Conservation (phyloP, 805 yeast genomes). For the Ascoidea rubescens region DNA sequence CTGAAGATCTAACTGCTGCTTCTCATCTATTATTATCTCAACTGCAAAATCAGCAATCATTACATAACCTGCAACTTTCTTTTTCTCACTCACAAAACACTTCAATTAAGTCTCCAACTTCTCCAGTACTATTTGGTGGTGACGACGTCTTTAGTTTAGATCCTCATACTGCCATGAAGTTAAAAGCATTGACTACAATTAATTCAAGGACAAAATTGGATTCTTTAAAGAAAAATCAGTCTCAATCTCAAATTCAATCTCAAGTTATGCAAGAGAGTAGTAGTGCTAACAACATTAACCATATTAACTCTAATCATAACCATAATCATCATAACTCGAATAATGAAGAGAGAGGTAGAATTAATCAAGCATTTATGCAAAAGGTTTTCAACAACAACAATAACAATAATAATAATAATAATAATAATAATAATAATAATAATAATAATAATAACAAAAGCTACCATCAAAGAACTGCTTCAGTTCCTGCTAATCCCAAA, state of each 20-base stretch:
- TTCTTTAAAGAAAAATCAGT: slow-evolving; percentile 18
- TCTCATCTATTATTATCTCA: too few relatives aligned
- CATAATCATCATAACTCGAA: not conserved
- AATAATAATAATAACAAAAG: too few relatives aligned
- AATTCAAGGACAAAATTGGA: slow-evolving; percentile 35
- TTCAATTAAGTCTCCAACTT: slow-evolving; percentile 8
- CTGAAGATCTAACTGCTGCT: not conserved
- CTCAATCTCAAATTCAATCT: not conserved
- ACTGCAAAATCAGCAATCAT: not conserved
- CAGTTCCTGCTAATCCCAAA: not conserved
- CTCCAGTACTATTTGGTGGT: slow-evolving; percentile 12
- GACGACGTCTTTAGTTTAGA: slow-evolving; percentile 8
- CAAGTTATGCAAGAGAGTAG: slow-evolving; percentile 10
- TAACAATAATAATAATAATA: too few relatives aligned
- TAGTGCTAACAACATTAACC: too few relatives aligned
- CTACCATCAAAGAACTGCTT: not conserved
- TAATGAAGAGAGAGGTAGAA: not conserved
- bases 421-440: too few relatives aligned
- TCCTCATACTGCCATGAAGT: slow-evolving; percentile 31
- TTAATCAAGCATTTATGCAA: not conserved
- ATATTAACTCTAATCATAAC: slow-evolving; percentile 1
- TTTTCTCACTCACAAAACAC: not conserved
- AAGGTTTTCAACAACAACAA: not conserved
- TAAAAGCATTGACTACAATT: slow-evolving; percentile 56
- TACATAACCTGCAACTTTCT: not conserved